Base-by-base conservation (phyloP, 1,139 yeast genomes). In the Candida neerlandica region DNA sequence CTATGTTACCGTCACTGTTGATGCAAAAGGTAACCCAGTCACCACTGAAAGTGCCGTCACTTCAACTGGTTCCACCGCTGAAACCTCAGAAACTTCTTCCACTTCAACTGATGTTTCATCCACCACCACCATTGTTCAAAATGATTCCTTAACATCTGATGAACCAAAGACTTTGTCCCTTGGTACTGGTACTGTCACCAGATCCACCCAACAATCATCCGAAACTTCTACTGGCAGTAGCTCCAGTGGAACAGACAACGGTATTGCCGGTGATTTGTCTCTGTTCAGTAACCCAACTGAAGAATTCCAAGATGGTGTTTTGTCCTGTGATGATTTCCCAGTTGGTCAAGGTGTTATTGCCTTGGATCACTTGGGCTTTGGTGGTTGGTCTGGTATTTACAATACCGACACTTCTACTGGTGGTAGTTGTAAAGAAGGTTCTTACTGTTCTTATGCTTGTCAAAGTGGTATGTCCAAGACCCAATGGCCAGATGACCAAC, bases 391-490 rank as follows among this genome's bases (percentile, higher is more conserved):
- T 44, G 86, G 89, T 65, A 73, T 86, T 59, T 67, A 75, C 61
- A 67, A 79, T 57, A 88, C 87, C 63, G 77, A 82, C 45, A 83
- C 90, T 52, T 85, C 89, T 52, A 78, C 86, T 52, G 84, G 91
- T 53, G 64, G 74, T 74, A 65, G 75, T 43, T 87, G 95, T 77
- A 66, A 77, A 57, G 91, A 86, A 54, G 94, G 91, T 52, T 79
- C 81, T 62, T 86, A 85, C 79, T 87, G 95, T 70, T 87, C 94
- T 51, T 87, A 87, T 66, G 90, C 94, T 55, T 87, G 95, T 73
- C 92, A 86, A 72, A 82, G 94, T 51, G 95, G 95, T 81, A 86
- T 86, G 94, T 86, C 94, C 61, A 87, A 87, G 77, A 86, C 94
- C 51, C 95, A 87, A 75, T 87, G 91, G 91, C 95, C 95, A 51